These are phyloP conservation scores for Neopestalotiopsis clavispora DNA, from an alignment of 2,329 filamentous ascomycete genomes.

Conservation along the genomic window DNA sequence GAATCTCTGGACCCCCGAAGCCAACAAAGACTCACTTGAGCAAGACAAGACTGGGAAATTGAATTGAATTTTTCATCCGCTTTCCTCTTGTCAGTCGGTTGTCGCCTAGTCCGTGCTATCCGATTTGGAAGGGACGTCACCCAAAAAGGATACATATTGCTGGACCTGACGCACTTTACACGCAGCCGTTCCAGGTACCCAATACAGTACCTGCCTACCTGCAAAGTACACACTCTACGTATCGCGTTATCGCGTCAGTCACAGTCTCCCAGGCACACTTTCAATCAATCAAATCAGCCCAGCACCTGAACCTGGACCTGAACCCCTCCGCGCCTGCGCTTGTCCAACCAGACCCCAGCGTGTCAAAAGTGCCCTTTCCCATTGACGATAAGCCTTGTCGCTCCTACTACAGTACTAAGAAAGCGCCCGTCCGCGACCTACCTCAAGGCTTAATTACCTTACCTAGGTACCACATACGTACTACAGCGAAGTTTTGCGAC, in stretches of 20 bases:
- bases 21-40: background rate
- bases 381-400: background rate
- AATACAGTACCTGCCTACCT: background rate
- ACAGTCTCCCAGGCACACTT: background rate
- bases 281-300: background rate
- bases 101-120: slow-evolving; percentile 3
- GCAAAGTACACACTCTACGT: no score
- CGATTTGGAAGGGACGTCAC: background rate
- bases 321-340: background rate
- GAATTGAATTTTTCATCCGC: background rate
- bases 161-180: no score
- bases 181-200: background rate
- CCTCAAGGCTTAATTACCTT: background rate
- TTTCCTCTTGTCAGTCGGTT: background rate
- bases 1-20: background rate
- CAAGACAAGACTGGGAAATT: background rate
- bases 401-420: background rate
- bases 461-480: background rate
- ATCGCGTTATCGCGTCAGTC: background rate
- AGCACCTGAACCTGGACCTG: no score
- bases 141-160: background rate
- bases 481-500: slow-evolving; percentile 13
- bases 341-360: background rate
- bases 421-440: slow-evolving; percentile 3
- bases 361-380: background rate